phyloP scores from a whole-genome alignment of 2,329 filamentous ascomycete genomes.

The Diplodia sapinea region DNA sequence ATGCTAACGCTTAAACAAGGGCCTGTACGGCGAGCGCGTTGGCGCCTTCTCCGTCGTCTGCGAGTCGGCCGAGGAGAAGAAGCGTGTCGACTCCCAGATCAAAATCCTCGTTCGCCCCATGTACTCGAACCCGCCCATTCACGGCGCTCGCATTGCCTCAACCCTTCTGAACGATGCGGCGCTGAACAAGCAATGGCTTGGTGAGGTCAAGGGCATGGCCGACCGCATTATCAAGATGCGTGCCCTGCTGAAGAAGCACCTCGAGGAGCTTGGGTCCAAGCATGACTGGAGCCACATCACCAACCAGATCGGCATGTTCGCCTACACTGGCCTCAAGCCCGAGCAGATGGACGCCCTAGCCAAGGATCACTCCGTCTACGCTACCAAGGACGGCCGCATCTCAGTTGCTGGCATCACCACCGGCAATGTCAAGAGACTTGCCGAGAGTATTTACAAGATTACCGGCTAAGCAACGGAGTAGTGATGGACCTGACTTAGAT shows the following conservation, averaged over 20 bases:
- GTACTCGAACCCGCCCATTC: constrained; percentile 97
- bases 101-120: constrained; percentile 97
- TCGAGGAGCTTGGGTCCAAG: constrained; percentile 92
- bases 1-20: constrained; percentile 56
- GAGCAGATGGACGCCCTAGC: constrained; percentile 91
- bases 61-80: constrained; percentile 85
- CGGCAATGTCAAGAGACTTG: constrained; percentile 78
- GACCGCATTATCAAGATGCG: constrained; percentile 99
- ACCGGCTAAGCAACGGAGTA: constrained; percentile 60
- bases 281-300: constrained; percentile 99
- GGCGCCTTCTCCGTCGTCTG: constrained; percentile 95
- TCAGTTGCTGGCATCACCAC: constrained; percentile 83
- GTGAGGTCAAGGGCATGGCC: constrained; percentile 97
- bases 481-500: background rate
- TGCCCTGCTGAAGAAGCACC: constrained; percentile 88
- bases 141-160: constrained; percentile 92
- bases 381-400: constrained; percentile 89
- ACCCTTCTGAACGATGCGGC: constrained; percentile 85
- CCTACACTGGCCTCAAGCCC: constrained; percentile 89
- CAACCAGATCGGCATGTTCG: constrained; percentile 97
- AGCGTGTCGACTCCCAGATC: constrained; percentile 94
- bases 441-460: constrained; percentile 83
- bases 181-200: constrained; percentile 92
- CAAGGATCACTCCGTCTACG: constrained; percentile 97
- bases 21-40: constrained; percentile 97